Percentiles rank a stretch among this genome's conserved stretches.
Evolutionary conservation across 2,329 filamentous ascomycete species (phyloP).

Genomic region (Fusarium sacchari): DNA sequence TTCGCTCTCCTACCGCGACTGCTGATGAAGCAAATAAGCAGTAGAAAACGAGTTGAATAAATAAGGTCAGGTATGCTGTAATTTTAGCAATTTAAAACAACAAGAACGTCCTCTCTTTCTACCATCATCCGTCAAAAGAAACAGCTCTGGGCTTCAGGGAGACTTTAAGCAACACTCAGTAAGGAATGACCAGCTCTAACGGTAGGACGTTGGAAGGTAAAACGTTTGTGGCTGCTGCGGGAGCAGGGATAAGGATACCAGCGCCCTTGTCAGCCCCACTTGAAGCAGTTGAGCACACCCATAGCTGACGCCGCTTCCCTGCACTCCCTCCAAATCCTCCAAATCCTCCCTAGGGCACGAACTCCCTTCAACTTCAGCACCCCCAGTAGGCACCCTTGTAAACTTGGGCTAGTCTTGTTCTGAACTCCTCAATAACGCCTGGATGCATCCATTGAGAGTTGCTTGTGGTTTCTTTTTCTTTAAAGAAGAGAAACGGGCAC

Average conservation of each 20-base stretch:
- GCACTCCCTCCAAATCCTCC: not conserved
- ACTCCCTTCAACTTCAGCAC: constrained; percentile 25
- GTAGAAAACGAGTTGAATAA: constrained; percentile 6
- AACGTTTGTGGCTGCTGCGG: constrained; percentile 40
- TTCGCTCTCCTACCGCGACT: constrained; percentile 11
- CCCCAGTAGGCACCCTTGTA: not conserved
- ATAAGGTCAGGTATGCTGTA: constrained; percentile 13
- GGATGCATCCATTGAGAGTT: constrained; percentile 6
- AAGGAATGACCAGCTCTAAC: constrained; percentile 38
- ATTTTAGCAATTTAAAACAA: constrained; percentile 1
- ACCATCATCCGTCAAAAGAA: not conserved
- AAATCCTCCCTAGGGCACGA: constrained; percentile 12
- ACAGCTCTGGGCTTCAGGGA: constrained; percentile 34
- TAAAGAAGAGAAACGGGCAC: constrained; percentile 9
- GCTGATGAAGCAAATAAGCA: not conserved
- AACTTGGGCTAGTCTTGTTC: constrained; percentile 7
- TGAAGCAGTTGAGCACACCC: constrained; percentile 21
- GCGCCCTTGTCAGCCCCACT: constrained; percentile 25
- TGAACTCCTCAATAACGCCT: constrained; percentile 4
- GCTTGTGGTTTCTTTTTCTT: constrained; percentile 13
- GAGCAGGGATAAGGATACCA: constrained; percentile 43
- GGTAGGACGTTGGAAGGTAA: constrained; percentile 36
- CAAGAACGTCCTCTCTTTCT: constrained; percentile 10
- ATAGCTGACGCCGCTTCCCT: constrained; percentile 17
- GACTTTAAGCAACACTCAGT: constrained; percentile 39